A percentile compares a stretch with the other conserved stretches of the same genome.
Conservation (phyloP, 345 rosid species). For the Isatis tinctoria region DNA sequence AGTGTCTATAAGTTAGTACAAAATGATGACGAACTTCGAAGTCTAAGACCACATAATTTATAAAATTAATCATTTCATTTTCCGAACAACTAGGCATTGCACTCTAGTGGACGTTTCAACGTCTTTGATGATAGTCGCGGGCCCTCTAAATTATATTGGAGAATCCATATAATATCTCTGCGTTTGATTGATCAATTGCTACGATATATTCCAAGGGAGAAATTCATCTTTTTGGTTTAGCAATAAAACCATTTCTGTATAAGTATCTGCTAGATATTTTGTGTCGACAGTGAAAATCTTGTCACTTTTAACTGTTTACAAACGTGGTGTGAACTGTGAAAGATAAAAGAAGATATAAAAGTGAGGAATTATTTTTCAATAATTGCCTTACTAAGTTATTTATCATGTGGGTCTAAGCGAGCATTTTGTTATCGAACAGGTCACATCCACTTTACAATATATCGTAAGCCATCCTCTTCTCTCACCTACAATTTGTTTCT, state of each 20-base stretch:
- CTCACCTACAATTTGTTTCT: no score
- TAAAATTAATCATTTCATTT: conserved; percentile 10
- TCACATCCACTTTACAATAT: conserved; percentile 21
- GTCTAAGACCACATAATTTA: conserved; percentile 22
- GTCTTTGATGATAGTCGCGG: conserved; percentile 22
- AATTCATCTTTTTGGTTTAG: background rate
- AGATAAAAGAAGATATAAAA: background rate
- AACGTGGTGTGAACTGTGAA: conserved; percentile 8
- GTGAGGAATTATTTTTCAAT: conserved; percentile 2
- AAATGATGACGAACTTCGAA: conserved; percentile 16
- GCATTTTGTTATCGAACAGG: background rate
- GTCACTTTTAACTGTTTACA: background rate
- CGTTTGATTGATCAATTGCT: conserved; percentile 9
- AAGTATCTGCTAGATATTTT: conserved; percentile 7
- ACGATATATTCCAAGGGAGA: background rate
- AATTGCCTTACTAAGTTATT: background rate
- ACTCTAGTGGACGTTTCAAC: conserved; percentile 33
- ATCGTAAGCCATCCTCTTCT: conserved; percentile 18
- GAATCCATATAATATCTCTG: conserved; percentile 23
- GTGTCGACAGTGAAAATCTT: background rate
- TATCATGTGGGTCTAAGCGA: background rate
- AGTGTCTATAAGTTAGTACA: background rate
- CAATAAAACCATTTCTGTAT: background rate
- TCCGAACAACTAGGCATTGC: conserved; percentile 15
- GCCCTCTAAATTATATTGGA: conserved; percentile 16